Base-by-base conservation (phyloP, 1,284 basidiomycete species). In the Puccinia coronata region DNA sequence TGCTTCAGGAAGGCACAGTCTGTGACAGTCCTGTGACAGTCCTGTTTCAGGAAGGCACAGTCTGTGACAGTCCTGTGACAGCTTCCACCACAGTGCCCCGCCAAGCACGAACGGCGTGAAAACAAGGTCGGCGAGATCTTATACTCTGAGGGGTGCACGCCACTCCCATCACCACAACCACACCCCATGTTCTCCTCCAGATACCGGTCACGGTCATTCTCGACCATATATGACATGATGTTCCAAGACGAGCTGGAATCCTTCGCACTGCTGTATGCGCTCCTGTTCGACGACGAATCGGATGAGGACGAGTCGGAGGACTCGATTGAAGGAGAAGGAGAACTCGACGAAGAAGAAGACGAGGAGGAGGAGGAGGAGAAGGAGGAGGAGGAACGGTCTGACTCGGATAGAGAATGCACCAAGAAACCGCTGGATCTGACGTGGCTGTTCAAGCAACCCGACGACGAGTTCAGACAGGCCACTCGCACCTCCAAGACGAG, bases 401-500 rank as follows among this genome's bases (percentile, higher is more conserved):
- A 63, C 61, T 63, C 61, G 9, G 61, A 63, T 36, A 34, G 20
- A n/a, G 36, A 63, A 63, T 63, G 61, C 36, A 63, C 61, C 61
- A 63, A 63, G 61, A 63, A 63, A 18, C 61, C 61, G 20, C 36
- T 63, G 36, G 61, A 63, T n/a, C 61, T 63, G 18, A 63, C 61
- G 0, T 63, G 61, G 61, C 61, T 63, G 3, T 63, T 63, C 61
- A 63, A 63, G 20, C 36, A 34, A 9, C 61, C 61, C 2, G 61
- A 70, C 31, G 39, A 49, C 25, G 43, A 70, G 25, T 43, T 70
- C 49, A 49, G 49, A 70, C 69, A 49, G 69, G 43, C 49, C 5
- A 53, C 49, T 36, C 69, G 69, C 6, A 70, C 39, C 28, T 31
- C 41, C 12, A 47, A 70, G 11, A 49, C 43, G 1, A 53, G 69